Percentiles rank a stretch among this genome's conserved stretches.
Conservation (phyloP, 768 basidiomycete genomes). For the Strobilomyces confusus region DNA sequence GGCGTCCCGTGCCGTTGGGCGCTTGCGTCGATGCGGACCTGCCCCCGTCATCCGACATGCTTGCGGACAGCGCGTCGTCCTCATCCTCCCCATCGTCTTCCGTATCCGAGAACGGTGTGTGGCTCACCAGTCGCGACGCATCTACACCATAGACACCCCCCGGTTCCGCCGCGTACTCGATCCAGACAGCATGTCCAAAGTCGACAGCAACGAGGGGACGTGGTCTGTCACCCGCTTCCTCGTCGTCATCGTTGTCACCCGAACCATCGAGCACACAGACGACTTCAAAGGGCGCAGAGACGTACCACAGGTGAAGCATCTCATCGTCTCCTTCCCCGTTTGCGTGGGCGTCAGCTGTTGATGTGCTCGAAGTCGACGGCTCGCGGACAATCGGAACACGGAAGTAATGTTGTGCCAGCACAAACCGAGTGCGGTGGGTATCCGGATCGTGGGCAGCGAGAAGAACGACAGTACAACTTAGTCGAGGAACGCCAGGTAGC, state of each 20-base stretch:
- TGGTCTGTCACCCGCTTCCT: constrained; percentile 43
- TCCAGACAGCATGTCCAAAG: constrained; percentile 86
- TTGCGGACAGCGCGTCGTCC: constrained; percentile 12
- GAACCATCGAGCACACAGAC: constrained; percentile 56
- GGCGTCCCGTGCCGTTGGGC: constrained; percentile 1
- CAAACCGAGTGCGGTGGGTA: constrained; percentile 57
- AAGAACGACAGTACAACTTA: constrained; percentile 71
- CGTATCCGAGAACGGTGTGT: constrained; percentile 22
- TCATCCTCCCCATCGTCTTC: constrained; percentile 28
- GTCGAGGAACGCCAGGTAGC: constrained; percentile 54
- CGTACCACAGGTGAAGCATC: constrained; percentile 68
- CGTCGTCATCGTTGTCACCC: constrained; percentile 30
- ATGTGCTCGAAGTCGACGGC: constrained; percentile 9
- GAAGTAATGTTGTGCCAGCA: constrained; percentile 75
- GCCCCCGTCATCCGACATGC: constrained; percentile 9
- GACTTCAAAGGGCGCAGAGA: constrained; percentile 66
- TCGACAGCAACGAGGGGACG: constrained; percentile 77
- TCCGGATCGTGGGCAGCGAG: constrained; percentile 59
- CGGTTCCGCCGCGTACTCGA: constrained; percentile 49
- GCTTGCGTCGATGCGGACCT: neutral
- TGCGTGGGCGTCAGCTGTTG: neutral
- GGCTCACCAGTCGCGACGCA: constrained; percentile 27
- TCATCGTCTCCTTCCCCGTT: constrained; percentile 40
- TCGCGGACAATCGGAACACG: constrained; percentile 51
- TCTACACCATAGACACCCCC: constrained; percentile 29